Percentiles rank a stretch among this genome's conserved stretches.
phyloP scores from a whole-genome alignment of 345 rosid species.

The Cardamine chenopodiifolia region DNA sequence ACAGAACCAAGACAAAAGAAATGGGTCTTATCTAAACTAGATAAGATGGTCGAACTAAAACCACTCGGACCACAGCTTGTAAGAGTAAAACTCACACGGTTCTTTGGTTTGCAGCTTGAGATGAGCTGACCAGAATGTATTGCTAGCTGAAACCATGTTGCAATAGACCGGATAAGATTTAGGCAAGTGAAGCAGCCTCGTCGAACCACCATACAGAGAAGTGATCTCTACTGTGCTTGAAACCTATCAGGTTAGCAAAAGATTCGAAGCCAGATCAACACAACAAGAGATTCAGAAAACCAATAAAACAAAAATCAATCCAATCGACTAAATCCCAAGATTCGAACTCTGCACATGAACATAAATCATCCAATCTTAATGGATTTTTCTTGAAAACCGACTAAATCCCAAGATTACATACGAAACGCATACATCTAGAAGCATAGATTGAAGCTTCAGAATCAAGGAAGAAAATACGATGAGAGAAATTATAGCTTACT shows the following conservation, averaged over 20 bases:
- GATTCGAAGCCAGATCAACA: neutral
- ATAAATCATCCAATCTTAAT: neutral
- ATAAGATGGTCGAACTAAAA: constrained; percentile 12
- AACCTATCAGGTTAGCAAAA: constrained; percentile 28
- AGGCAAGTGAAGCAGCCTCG: constrained; percentile 37
- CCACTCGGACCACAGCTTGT: constrained; percentile 13
- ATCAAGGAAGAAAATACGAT: neutral
- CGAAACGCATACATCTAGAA: constrained; percentile 8
- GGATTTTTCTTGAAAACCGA: constrained; percentile 2
- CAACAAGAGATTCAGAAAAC: constrained; percentile 3
- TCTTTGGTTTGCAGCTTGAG: constrained; percentile 44
- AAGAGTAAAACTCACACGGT: constrained; percentile 45
- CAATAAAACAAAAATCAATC: neutral
- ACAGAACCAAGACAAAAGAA: constrained; percentile 19
- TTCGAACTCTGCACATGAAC: neutral
- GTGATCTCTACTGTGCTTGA: constrained; percentile 36
- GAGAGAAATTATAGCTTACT: constrained; percentile 36
- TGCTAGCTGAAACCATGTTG: constrained; percentile 33
- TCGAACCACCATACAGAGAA: constrained; percentile 39
- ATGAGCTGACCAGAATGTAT: constrained; percentile 27
- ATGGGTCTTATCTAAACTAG: neutral
- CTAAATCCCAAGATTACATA: neutral
- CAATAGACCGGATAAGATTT: constrained; percentile 34
- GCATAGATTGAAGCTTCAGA: neutral
- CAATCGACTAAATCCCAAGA: too few species aligned